Percentiles rank a stretch among this genome's conserved stretches.
Conservation (phyloP, 2,329 filamentous ascomycete species). For the Ophiostoma novo-ulmi region DNA sequence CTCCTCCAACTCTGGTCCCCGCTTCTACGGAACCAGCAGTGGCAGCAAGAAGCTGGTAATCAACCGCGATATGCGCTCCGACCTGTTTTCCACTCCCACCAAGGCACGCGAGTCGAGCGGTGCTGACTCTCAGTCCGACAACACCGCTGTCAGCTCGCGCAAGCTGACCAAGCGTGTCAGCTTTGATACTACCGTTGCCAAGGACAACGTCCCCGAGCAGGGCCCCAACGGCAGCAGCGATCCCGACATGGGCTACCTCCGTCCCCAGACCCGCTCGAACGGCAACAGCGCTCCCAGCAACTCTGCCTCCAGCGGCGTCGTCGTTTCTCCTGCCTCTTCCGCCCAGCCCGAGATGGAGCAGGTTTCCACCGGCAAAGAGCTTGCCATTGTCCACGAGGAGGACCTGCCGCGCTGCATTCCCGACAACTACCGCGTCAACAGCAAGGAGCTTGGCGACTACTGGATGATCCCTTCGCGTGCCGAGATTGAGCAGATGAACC, state of each 20-base stretch:
- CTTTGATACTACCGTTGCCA: constrained; percentile 65
- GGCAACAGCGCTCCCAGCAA: constrained; percentile 31
- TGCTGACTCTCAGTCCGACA: constrained; percentile 30
- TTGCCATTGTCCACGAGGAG: constrained; percentile 74
- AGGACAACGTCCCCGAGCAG: constrained; percentile 35
- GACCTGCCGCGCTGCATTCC: constrained; percentile 35
- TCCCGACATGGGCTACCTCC: constrained; percentile 56
- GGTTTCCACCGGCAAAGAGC: constrained; percentile 61
- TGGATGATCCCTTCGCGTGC: constrained; percentile 76
- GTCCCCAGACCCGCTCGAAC: constrained; percentile 43
- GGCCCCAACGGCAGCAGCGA: constrained; percentile 37
- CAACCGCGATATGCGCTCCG: constrained; percentile 75
- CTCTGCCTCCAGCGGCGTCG: constrained; percentile 18
- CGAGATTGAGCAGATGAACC: constrained; percentile 73
- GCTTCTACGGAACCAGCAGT: constrained; percentile 61
- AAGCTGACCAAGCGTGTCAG: constrained; percentile 82
- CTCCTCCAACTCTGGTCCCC: constrained; percentile 59
- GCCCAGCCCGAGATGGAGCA: constrained; percentile 60
- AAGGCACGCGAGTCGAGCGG: constrained; percentile 43
- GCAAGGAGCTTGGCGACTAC: constrained; percentile 58
- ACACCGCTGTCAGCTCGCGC: constrained; percentile 38
- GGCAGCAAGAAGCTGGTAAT: constrained; percentile 89
- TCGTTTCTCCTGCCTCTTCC: constrained; percentile 14
- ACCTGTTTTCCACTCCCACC: constrained; percentile 59
- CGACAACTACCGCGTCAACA: constrained; percentile 34